These are phyloP conservation scores for Pestalotiopsis sp. DNA, from an alignment of 2,329 filamentous ascomycete species.

Conservation along the genomic window DNA sequence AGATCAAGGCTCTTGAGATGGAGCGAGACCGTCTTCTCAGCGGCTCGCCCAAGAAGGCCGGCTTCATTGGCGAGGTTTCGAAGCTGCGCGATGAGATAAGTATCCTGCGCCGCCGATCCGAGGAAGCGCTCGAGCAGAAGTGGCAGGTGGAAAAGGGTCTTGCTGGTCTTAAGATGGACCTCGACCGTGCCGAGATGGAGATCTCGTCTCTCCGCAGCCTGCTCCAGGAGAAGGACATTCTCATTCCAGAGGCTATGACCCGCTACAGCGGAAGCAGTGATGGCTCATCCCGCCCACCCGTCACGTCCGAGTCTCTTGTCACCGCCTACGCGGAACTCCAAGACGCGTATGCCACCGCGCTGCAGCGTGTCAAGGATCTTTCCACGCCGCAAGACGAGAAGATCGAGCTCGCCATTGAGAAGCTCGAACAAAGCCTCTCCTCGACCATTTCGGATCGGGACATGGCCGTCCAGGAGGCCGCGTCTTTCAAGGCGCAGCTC, in stretches of 20 bases:
- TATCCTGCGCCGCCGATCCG: slow-evolving; percentile 79
- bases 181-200: slow-evolving; percentile 93
- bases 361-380: slow-evolving; percentile 67
- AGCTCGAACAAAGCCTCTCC: slow-evolving; percentile 69
- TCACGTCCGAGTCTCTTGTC: slow-evolving; percentile 72
- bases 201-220: slow-evolving; percentile 79
- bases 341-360: slow-evolving; percentile 66
- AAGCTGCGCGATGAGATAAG: slow-evolving; percentile 83
- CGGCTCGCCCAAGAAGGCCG: slow-evolving; percentile 70
- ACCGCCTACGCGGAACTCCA: slow-evolving; percentile 76
- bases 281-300: slow-evolving; percentile 43
- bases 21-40: slow-evolving; percentile 76
- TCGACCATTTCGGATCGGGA: slow-evolving; percentile 73
- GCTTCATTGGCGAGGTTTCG: slow-evolving; percentile 82
- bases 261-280: slow-evolving; percentile 42
- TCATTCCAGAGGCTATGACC: slow-evolving; percentile 63
- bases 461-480: slow-evolving; percentile 66
- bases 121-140: slow-evolving; percentile 93
- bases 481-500: slow-evolving; percentile 63
- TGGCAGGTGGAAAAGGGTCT: slow-evolving; percentile 94
- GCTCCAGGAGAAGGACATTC: slow-evolving; percentile 80
- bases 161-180: slow-evolving; percentile 88
- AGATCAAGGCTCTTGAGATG: slow-evolving; percentile 72
- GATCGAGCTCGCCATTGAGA: slow-evolving; percentile 62
- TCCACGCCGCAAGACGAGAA: slow-evolving; percentile 53